Conservation (phyloP, 345 rosid species). For the Lepidium aucheri region DNA sequence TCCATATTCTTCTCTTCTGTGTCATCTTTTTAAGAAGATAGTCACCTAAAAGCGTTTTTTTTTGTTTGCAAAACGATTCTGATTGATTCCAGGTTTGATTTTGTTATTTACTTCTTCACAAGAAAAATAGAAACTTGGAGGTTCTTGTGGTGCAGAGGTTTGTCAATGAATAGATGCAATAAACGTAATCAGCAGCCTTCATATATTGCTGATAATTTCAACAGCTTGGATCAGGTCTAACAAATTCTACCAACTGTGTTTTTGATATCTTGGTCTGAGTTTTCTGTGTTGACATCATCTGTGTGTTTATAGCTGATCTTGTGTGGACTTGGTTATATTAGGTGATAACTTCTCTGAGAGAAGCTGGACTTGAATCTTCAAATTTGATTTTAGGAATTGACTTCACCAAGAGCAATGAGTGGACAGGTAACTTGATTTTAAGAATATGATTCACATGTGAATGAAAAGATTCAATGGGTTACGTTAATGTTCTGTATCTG, state of each 20-base stretch:
- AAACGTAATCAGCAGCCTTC: conserved; percentile 26
- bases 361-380: conserved; percentile 73
- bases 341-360: conserved; percentile 62
- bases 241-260: neutral
- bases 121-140: neutral
- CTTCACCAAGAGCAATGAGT: conserved; percentile 71
- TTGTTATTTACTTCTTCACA: neutral
- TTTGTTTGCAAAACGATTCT: neutral
- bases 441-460: conserved; percentile 30
- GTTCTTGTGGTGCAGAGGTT: conserved; percentile 2
- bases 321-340: conserved; percentile 3
- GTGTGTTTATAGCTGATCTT: neutral
- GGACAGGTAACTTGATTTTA: conserved; percentile 40
- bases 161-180: conserved; percentile 20
- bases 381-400: conserved; percentile 67
- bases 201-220: conserved; percentile 57
- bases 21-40: neutral
- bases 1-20: neutral
- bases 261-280: neutral
- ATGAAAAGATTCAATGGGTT: neutral
- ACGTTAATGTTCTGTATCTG: neutral
- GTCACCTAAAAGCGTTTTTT: neutral
- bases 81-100: neutral
- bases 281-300: neutral
- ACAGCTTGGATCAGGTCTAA: conserved; percentile 65